Evolutionary conservation across 768 basidiomycete species (phyloP), one percentile per base, ranked within the genome.

Genomic region (Rickenella mellea): DNA sequence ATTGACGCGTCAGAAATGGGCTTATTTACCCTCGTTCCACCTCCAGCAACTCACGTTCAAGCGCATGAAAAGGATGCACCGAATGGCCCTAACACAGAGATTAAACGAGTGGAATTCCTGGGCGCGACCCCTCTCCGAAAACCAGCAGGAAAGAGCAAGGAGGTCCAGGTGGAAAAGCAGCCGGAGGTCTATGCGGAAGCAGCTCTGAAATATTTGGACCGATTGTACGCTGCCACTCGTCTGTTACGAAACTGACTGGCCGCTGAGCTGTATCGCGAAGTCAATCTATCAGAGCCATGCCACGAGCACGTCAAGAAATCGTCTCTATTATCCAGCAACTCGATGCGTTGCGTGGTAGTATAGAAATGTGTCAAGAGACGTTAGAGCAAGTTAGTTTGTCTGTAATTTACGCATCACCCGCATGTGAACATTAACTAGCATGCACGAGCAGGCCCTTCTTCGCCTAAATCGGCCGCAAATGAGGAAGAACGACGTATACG

Each of bases 161-260:
- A 51, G 6, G 55, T 51, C 30, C 59, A 64, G 31, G 46, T 51
- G 4, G 77, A 78, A 17, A 63, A 73, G 6, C 79, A 83, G 19
- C 83, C 85, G 5, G 84, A 87, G 56, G 68, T 83, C 11, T 87
- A 85, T 57, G 81, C 77, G 0, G 67, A 76, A 46, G 86, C 86
- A 7, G 83, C 86, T 0, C 55, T 83, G 47, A 85, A 79, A 59
- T 86, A 80, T 51, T 66, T 89, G 41, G 79, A 84, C 55, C 73
- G 78, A 56, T 89, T 84, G 84, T 85, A 53, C 55, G 84, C 67
- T 19, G 5, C 8, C 21, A 29, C 14, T 35, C n/a, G n/a, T n/a
- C 11, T 40, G 40, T 4, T 8, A 11, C 4, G 12, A 31, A 27
- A 11, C 12, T 42, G 27, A 11, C 3, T 7, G 6, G 9, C 21